A percentile compares a stretch with the other conserved stretches of the same genome.
Evolutionary conservation across 129 eudicot genomes (phyloP).

Genomic region (Solidago caesia): DNA sequence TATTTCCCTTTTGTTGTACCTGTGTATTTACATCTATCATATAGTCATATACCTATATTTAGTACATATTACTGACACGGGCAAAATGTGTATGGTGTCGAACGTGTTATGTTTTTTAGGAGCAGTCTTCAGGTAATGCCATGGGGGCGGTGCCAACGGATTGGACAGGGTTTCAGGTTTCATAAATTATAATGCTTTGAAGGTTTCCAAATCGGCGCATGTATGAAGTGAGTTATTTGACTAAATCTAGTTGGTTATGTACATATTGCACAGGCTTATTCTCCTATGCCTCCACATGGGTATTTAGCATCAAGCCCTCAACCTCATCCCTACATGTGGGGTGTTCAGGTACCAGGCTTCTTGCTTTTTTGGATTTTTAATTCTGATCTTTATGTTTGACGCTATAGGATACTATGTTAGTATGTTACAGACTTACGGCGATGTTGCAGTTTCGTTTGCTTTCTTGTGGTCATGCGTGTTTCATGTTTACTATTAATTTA

Average conservation of each 20-base stretch:
- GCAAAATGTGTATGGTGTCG: not conserved
- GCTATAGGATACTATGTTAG: not conserved
- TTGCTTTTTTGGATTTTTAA: slow-evolving; percentile 11
- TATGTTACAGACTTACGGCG: not conserved
- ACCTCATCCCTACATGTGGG: slow-evolving; percentile 80
- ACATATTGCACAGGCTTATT: slow-evolving; percentile 68
- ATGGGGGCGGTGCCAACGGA: slow-evolving; percentile 58
- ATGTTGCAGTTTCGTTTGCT: not conserved
- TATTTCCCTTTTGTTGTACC: not conserved
- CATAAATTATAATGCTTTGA: slow-evolving; percentile 11
- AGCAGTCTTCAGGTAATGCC: slow-evolving; percentile 50
- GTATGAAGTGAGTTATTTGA: slow-evolving; percentile 13
- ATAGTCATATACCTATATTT: not conserved
- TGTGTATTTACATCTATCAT: slow-evolving; percentile 12
- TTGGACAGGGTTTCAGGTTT: slow-evolving; percentile 79
- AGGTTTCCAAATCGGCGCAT: slow-evolving; percentile 5
- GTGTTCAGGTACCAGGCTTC: slow-evolving; percentile 57
- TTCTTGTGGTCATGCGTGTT: not conserved
- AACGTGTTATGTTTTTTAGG: slow-evolving; percentile 33
- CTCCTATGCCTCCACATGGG: slow-evolving; percentile 93
- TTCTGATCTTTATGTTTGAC: not conserved
- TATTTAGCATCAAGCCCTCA: slow-evolving; percentile 77
- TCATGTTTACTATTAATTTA: not conserved
- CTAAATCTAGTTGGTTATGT: slow-evolving; percentile 9
- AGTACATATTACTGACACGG: not conserved